A percentile compares a stretch with the other conserved stretches of the same genome.
phyloP scores from a whole-genome alignment of 148 eudicot genomes.

The Chenopodium quinoa region DNA sequence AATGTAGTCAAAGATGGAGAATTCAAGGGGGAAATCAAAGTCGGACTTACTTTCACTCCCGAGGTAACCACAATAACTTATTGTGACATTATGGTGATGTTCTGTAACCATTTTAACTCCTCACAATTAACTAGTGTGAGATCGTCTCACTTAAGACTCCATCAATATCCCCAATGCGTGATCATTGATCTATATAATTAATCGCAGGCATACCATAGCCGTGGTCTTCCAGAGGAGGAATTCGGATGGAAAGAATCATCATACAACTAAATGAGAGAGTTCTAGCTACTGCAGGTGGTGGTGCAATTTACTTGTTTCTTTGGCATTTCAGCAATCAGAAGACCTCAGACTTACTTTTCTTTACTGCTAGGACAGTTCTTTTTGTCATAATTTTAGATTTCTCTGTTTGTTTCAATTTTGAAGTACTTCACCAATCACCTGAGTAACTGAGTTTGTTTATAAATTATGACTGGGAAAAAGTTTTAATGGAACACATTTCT shows the following conservation, averaged over 20 bases:
- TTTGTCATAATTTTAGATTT: not conserved
- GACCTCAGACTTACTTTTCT: not conserved
- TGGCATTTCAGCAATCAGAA: not conserved
- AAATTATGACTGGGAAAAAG: not conserved
- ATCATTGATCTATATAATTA: slow-evolving; percentile 1
- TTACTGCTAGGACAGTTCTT: not conserved
- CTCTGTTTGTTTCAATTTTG: not conserved
- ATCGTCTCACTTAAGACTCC: not conserved
- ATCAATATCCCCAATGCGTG: too few relatives aligned
- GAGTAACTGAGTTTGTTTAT: not conserved
- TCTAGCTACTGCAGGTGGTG: not conserved
- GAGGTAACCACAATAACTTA: slow-evolving; percentile 44
- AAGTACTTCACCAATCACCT: not conserved
- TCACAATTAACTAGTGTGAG: not conserved
- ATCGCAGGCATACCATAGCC: slow-evolving; percentile 35
- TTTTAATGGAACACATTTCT: not conserved
- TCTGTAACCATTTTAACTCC: not conserved
- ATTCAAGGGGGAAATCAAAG: slow-evolving; percentile 61
- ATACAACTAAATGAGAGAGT: slow-evolving; percentile 3
- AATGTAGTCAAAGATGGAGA: slow-evolving; percentile 62
- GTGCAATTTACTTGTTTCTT: not conserved
- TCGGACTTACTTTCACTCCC: slow-evolving; percentile 57
- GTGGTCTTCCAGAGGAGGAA: slow-evolving; percentile 41
- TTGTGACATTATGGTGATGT: too few relatives aligned
- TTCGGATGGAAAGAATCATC: slow-evolving; percentile 68